These are phyloP conservation scores for Botrytis aclada DNA, from an alignment of 2,329 filamentous ascomycete species.

Conservation along the genomic window DNA sequence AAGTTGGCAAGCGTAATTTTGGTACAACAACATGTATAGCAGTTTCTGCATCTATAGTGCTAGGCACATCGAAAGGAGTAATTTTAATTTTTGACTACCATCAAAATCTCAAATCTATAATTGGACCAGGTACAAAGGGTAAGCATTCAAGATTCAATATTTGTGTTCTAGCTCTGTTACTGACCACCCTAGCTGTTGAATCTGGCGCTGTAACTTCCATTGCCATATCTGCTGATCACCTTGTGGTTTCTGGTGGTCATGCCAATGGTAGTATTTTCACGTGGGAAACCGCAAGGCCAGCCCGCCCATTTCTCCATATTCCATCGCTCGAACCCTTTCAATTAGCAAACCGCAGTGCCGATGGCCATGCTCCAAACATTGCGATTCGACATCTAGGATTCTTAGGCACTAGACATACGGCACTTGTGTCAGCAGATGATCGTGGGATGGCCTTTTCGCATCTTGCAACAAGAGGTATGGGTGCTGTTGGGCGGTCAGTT, in stretches of 20 bases:
- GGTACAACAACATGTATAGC: slow-evolving; percentile 86
- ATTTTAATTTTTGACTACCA: slow-evolving; percentile 97
- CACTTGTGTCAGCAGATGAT: slow-evolving; percentile 91
- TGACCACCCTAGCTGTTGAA: slow-evolving; percentile 68
- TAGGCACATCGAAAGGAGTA: slow-evolving; percentile 92
- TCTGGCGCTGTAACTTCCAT: slow-evolving; percentile 83
- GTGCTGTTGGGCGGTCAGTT: slow-evolving; percentile 77
- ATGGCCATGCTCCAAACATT: slow-evolving; percentile 78
- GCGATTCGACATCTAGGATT: slow-evolving; percentile 91
- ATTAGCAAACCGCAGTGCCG: slow-evolving; percentile 61
- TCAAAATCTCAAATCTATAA: slow-evolving; percentile 89
- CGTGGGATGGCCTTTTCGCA: slow-evolving; percentile 98
- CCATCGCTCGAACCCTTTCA: slow-evolving; percentile 68
- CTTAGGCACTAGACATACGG: slow-evolving; percentile 87
- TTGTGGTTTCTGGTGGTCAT: slow-evolving; percentile 87
- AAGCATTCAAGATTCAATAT: slow-evolving; percentile 31
- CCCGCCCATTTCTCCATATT: slow-evolving; percentile 85
- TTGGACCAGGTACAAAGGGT: slow-evolving; percentile 91
- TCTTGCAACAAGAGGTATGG: slow-evolving; percentile 85
- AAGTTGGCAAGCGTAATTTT: slow-evolving; percentile 87
- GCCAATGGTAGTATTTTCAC: slow-evolving; percentile 90
- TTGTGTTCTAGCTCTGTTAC: neutral
- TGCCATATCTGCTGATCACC: slow-evolving; percentile 89
- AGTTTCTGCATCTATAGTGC: slow-evolving; percentile 80
- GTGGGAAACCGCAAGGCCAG: slow-evolving; percentile 84